phyloP scores from a whole-genome alignment of 179 eudicot species.

The Gypsophila paniculata region DNA sequence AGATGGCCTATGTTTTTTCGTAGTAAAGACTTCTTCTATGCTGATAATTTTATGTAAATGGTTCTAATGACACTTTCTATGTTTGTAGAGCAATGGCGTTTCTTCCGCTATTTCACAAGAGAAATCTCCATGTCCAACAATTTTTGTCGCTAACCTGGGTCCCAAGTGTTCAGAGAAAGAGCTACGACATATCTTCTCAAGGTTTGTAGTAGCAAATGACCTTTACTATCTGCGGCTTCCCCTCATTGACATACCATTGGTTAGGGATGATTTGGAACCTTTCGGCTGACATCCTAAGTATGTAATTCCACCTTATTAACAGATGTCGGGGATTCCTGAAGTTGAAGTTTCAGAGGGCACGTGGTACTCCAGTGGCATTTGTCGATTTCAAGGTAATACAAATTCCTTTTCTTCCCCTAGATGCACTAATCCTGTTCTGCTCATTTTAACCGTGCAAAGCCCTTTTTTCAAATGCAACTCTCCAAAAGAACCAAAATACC shows the following conservation, averaged over 20 bases:
- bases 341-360: constrained; percentile 75
- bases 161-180: constrained; percentile 72
- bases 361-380: constrained; percentile 91
- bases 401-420: neutral
- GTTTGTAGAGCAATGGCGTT: constrained; percentile 35
- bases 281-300: neutral
- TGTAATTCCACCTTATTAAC: constrained; percentile 13
- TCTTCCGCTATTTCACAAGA: constrained; percentile 40
- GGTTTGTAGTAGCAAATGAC: constrained; percentile 32
- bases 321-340: constrained; percentile 86
- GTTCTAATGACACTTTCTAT: constrained; percentile 7
- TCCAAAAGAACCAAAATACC: neutral
- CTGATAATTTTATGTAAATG: neutral
- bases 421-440: neutral
- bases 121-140: constrained; percentile 72
- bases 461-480: neutral
- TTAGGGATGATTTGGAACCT: neutral
- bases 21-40: neutral
- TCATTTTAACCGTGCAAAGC: neutral
- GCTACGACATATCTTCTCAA: constrained; percentile 68
- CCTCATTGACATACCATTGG: neutral
- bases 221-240: neutral
- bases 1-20: neutral
- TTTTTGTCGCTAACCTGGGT: constrained; percentile 81
- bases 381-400: constrained; percentile 82